Percentiles rank a stretch among this genome's conserved stretches.
Conservation (phyloP, 352 stramenopile genomes). For the Globisporangium sylvaticum region DNA sequence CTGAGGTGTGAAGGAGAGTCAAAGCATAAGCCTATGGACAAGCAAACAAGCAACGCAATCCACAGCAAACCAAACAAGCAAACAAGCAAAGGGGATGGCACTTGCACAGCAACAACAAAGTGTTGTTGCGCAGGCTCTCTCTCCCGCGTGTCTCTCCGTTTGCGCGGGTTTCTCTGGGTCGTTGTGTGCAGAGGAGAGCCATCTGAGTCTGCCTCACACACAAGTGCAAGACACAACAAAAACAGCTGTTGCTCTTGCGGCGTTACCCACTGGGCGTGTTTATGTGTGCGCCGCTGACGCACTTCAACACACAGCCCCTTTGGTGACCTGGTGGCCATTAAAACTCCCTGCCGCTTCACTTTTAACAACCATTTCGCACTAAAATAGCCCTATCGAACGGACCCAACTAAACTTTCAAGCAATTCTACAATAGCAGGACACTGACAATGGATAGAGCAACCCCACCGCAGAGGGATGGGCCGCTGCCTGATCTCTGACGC, state of each 20-base stretch:
- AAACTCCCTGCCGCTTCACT: not conserved
- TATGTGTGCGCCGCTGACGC: not conserved
- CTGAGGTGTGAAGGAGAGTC: no score
- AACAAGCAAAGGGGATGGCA: no score
- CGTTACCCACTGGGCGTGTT: not conserved
- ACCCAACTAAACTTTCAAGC: not conserved
- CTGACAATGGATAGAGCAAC: not conserved
- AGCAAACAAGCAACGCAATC: no score
- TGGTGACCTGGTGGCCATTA: not conserved
- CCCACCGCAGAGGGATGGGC: not conserved
- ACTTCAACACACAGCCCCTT: not conserved
- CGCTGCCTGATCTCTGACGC: not conserved
- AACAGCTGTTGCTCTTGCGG: not conserved
- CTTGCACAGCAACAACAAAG: not conserved
- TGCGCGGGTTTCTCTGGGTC: not conserved
- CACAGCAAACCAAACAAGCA: no score
- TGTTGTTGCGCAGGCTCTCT: not conserved
- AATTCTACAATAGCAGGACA: not conserved
- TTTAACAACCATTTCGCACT: not conserved
- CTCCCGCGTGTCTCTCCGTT: not conserved
- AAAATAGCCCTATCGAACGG: not conserved
- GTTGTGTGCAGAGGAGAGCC: slow-evolving; percentile 6
- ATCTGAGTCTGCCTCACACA: not conserved
- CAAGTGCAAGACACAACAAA: not conserved
- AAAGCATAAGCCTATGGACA: no score